phyloP scores from a whole-genome alignment of 257 asterid genomes.

The Solanum clarkiae region DNA sequence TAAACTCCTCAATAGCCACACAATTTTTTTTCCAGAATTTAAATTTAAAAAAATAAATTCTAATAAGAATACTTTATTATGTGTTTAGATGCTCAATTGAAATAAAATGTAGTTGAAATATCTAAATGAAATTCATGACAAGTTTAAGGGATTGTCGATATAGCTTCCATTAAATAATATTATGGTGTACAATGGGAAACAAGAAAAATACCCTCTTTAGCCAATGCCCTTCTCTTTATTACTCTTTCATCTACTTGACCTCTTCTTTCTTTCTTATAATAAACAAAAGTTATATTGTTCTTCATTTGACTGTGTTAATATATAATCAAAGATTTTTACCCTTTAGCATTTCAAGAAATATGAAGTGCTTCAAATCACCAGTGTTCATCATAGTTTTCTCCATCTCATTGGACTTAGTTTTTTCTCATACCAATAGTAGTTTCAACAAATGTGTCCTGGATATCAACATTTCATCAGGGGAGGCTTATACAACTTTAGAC shows the following conservation, averaged over 20 bases:
- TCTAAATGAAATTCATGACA: background rate
- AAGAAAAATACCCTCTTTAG: background rate
- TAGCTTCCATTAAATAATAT: background rate
- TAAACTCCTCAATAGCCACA: background rate
- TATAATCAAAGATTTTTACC: background rate
- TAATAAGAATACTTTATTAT: background rate
- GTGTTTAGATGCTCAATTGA: background rate
- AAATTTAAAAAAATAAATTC: background rate
- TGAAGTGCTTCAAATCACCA: constrained; percentile 4
- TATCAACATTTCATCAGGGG: constrained; percentile 8
- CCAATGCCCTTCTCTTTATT: background rate
- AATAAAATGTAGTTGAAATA: rapidly evolving
- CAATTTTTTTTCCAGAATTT: background rate
- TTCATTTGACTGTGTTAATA: background rate
- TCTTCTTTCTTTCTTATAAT: background rate
- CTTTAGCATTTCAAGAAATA: constrained; percentile 1
- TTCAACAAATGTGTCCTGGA: constrained; percentile 29
- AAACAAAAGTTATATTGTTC: background rate
- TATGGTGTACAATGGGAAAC: background rate
- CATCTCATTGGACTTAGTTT: constrained; percentile 2
- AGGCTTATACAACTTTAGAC: background rate
- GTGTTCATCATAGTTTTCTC: background rate
- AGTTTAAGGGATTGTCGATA: background rate
- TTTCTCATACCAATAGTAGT: background rate
- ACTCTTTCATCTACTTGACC: background rate